A percentile compares a stretch with the other conserved stretches of the same genome.
Conservation (phyloP, 1,284 basidiomycete genomes). For the Leccinum subrobustum region DNA sequence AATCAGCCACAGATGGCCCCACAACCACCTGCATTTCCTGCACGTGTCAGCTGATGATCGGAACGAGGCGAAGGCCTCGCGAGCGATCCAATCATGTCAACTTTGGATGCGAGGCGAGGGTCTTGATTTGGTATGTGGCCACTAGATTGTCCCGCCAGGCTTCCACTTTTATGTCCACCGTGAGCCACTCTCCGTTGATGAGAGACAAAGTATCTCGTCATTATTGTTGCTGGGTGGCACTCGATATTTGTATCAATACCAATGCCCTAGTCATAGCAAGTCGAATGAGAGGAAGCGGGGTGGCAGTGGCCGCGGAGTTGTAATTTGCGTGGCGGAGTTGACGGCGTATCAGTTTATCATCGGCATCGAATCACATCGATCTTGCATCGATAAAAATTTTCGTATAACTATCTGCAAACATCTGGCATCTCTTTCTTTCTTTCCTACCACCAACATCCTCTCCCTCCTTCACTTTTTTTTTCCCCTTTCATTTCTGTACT, state of each 20-base stretch:
- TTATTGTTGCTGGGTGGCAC: conserved; percentile 2
- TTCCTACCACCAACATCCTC: conserved; percentile 53
- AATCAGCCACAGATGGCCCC: conserved; percentile 24
- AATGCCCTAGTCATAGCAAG: neutral
- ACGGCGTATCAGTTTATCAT: conserved; percentile 41
- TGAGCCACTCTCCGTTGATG: conserved; percentile 5
- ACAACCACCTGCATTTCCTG: conserved; percentile 34
- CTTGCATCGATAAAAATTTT: conserved; percentile 58
- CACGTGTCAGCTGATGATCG: conserved; percentile 25
- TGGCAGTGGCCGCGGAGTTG: conserved; percentile 15
- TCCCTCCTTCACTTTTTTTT: conserved; percentile 37
- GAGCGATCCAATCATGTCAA: conserved; percentile 27
- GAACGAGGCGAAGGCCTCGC: conserved; percentile 20
- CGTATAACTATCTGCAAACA: conserved; percentile 61
- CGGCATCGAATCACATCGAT: conserved; percentile 48
- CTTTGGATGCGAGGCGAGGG: neutral
- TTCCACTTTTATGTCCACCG: conserved; percentile 9
- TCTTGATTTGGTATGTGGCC: conserved; percentile 13
- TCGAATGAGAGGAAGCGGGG: too few species aligned
- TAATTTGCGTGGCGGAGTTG: conserved; percentile 30
- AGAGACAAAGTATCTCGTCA: conserved; percentile 10
- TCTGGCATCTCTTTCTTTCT: conserved; percentile 41
- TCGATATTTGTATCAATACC: conserved; percentile 15
- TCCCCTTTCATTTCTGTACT: conserved; percentile 35
- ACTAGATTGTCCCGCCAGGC: conserved; percentile 7